A percentile compares a stretch with the other conserved stretches of the same genome.
phyloP scores from a whole-genome alignment of 169 alveolate species.

The Plasmodium berghei region DNA sequence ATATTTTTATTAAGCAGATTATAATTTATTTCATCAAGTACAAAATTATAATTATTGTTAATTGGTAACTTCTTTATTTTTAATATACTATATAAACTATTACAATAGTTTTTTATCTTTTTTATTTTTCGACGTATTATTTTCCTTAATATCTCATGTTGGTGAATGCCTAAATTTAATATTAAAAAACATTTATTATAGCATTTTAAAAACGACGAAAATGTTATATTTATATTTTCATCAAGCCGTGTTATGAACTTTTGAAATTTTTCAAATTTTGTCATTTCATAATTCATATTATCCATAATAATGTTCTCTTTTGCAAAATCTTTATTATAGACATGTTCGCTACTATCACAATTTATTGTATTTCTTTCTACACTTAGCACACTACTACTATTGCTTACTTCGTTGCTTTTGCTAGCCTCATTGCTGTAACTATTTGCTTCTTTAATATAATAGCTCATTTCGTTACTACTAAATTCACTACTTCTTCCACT shows the following conservation, averaged over 20 bases:
- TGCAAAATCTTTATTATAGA: too few species aligned
- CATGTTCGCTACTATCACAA: too few species aligned
- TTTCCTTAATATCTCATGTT: constrained; percentile 16
- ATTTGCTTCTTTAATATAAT: too few species aligned
- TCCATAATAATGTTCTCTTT: too few species aligned
- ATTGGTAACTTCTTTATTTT: constrained; percentile 62
- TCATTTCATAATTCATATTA: not conserved
- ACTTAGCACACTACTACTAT: too few species aligned
- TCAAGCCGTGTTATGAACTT: constrained; percentile 27
- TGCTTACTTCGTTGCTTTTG: too few species aligned
- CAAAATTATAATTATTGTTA: constrained; percentile 27
- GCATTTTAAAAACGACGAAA: constrained; percentile 68
- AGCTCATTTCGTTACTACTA: too few species aligned
- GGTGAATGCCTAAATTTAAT: constrained; percentile 22
- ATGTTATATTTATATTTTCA: constrained; percentile 31
- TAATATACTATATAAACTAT: constrained; percentile 51
- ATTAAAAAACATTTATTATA: constrained; percentile 41
- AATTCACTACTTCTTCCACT: too few species aligned
- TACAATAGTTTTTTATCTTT: constrained; percentile 10
- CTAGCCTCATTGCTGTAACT: too few species aligned
- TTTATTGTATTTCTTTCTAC: too few species aligned
- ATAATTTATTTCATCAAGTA: constrained; percentile 40
- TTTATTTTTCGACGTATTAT: constrained; percentile 14
- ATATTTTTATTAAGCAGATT: constrained; percentile 40
- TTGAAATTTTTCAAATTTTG: constrained; percentile 11